phyloP scores from a whole-genome alignment of 345 rosid genomes.

The Corymbia maculata region DNA sequence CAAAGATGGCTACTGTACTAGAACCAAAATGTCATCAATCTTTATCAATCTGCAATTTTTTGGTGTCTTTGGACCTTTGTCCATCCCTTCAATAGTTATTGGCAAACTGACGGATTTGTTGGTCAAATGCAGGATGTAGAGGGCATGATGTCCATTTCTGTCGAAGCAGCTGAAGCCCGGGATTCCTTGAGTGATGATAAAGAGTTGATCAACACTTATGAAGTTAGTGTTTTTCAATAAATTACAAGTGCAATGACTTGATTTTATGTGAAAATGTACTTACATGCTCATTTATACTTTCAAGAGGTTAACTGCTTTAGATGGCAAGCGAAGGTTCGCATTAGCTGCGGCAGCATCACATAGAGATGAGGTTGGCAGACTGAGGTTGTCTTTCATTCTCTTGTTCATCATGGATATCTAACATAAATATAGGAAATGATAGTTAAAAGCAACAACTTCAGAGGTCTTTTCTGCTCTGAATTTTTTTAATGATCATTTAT shows the following conservation, averaged over 20 bases:
- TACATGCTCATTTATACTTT: not conserved
- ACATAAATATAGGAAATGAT: not conserved
- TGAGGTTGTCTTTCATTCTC: conserved; percentile 45
- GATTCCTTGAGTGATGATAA: conserved; percentile 93
- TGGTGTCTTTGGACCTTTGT: not conserved
- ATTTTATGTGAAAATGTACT: not conserved
- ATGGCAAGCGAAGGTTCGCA: conserved; percentile 97
- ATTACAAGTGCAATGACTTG: not conserved
- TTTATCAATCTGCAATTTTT: not conserved
- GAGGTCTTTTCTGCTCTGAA: not conserved
- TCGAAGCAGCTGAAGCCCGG: conserved; percentile 90
- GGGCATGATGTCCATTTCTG: conserved; percentile 99
- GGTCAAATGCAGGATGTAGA: conserved; percentile 66
- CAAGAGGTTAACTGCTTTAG: conserved; percentile 95
- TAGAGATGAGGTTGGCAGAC: conserved; percentile 83
- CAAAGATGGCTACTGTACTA: not conserved
- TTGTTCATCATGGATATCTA: not conserved
- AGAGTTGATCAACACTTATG: conserved; percentile 89
- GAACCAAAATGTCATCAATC: not conserved
- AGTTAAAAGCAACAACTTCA: not conserved
- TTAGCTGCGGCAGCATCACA: conserved; percentile 89
- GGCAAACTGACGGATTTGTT: not conserved
- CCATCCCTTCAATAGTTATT: not conserved
- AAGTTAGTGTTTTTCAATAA: conserved; percentile 25
- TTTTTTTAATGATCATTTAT: not conserved